Base-by-base conservation (phyloP, 2,329 filamentous ascomycete species). In the Fusarium foetens region DNA sequence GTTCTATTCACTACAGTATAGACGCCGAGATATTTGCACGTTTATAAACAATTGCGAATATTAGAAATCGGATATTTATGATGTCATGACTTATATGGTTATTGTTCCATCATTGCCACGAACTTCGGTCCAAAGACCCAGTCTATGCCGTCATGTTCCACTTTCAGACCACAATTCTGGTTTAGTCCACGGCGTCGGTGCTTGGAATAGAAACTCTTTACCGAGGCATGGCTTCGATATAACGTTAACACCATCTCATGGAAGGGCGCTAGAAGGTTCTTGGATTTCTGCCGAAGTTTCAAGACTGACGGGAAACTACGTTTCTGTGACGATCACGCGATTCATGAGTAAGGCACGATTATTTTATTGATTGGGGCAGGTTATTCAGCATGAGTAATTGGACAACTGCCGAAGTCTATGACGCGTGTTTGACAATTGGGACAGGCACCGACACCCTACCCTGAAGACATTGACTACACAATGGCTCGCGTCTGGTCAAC, bases 141-240 rank as follows among this genome's bases (percentile, higher is more conserved):
- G 48, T 67, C n/a, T 29, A 67, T 66, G 53, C 64, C 58, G 64
- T 67, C 64, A 67, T 67, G 41, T 67, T 55, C 64, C 64, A 61
- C 64, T 66, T 35, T n/a, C 21, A 31, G n/a, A 31, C 21, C n/a
- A 62, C 65, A 49, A 29, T 49, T 61, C 33, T 35, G 36, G 46
- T 23, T 17, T 67, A 67, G 64, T 60, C 38, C 13, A 25, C 41
- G 41, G 63, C 36, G 36, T 25, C 33, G 7, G 16, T 39, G 19
- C 41, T 23, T 3, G 21, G 53, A 49, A 8, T 29, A 48, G 63
- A 31, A 25, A 27, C 23, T 3, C 42, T 49, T 19, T 62, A 23
- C 65, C 63, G 65, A 68, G 36, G 23, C 12, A 23, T 31, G 11
- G 31, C 21, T 17, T 46, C 16, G 9, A 29, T 17, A 67, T 43